Evolutionary conservation across 2,329 filamentous ascomycete species (phyloP), one percentile per base, ranked within the genome.

Genomic region (Botrytis fragariae): DNA sequence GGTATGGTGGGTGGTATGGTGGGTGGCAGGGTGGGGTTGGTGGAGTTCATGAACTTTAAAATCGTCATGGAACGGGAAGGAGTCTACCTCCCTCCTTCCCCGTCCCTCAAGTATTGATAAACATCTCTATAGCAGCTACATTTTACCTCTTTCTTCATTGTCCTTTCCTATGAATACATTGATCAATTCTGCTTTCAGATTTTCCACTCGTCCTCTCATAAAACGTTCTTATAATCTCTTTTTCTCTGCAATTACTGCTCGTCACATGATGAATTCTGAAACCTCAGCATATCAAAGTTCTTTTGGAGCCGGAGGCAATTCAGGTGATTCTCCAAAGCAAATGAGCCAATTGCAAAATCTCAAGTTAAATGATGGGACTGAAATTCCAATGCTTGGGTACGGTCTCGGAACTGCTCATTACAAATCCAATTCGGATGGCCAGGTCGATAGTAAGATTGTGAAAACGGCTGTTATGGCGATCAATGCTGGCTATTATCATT

Each of bases 261-360:
- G 80, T 72, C 5, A 86, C 48, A 60, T 67, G 2, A 72, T 87
- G 84, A 82, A 84, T 77, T 86, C 85, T 9, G 82, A 82, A 69
- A 80, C 81, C 12, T 78, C 83, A 20, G 76, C 81, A 37, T 84
- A 81, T 69, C 79, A 80, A 73, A 75, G 75, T 9, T 74, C 75
- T 25, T 77, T 74, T 60, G 74, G 73, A 65, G 71, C 72, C 18
- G 73, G 74, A 42, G 75, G 75, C 29, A 85, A 90, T 76, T 87
- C 87, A 73, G 92, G 90, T 74, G 92, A 95, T 79, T 93, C 97
- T 79, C 93, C 97, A 82, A 94, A 92, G 85, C 93, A 79, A 73
- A 76, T 77, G 73, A 57, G 73, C 67, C 72, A 73, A 81, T 91
- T 87, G 57, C 90, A 90, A 1, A 84, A 82, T 72, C 81, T 94